Evolutionary conservation across 805 yeast genomes (phyloP), one percentile per base, ranked within the genome.

Genomic region (Wickerhamiella allomyrinae): DNA sequence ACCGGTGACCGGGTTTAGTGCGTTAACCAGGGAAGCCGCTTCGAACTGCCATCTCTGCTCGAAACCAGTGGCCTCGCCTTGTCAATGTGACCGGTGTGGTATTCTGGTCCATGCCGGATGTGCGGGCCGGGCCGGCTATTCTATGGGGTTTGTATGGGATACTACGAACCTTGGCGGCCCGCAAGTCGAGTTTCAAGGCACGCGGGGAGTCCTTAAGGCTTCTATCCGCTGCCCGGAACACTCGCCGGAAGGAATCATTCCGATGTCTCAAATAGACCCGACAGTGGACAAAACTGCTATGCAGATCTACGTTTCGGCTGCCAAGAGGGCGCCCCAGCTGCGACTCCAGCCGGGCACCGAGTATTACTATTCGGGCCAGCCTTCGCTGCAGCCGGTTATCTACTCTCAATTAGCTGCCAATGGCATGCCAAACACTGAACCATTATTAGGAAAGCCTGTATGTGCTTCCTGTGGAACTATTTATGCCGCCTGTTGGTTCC

Each of bases 31-130:
- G 13, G 51, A 47, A 17, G 50, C 51, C 14, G 51, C 49, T 17
- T 49, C 45, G 17, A 29, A 39, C 7, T 53, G 54, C 15, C 39
- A 49, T 4, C 10, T 44, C 7, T 49, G 52, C 3, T 7, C 44
- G 9, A 34, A 20, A 11, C 40, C 44, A 7, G 11, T 42, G 10
- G 48, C 48, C 3, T 39, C 37, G 5, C 29, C 36, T 13, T 43
- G 44, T 11, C n/a, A 40, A 15, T 50, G 54, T 37, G 48, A 46
- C 13, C 11, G 39, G 6, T 50, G 54, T 25, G 38, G 27, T 7
- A 35, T 37, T 3, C 11, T 35, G 2, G 44, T 61, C 25, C 83
- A 77, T 57, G 63, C 71, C 1, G 77, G 77, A 0, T 79, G 85
- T 63, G 77, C 77, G 11, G 73, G 70, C 41, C 39, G 40, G 10